Percentiles rank a stretch among this genome's conserved stretches.
phyloP scores from a whole-genome alignment of 306 rosid species.

The Prinsepia uniflora region DNA sequence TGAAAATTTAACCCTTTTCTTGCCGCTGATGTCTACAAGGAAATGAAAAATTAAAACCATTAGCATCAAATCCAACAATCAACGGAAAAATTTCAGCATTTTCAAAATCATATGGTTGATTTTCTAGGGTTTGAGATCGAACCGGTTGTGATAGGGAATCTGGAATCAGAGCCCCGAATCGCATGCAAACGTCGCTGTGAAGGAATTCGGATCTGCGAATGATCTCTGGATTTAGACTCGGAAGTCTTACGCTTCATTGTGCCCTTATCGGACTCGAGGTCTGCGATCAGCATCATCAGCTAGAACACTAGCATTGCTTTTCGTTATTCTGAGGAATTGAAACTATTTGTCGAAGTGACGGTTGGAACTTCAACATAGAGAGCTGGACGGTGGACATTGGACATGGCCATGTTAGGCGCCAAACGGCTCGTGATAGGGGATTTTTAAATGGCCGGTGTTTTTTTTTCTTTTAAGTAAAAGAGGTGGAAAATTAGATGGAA shows the following conservation, averaged over 20 bases:
- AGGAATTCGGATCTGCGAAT: conserved; percentile 2
- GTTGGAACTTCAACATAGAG: background rate
- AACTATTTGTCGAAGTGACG: conserved; percentile 7
- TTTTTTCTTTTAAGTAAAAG: too few relatives aligned
- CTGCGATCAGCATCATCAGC: background rate
- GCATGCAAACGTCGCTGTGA: conserved; percentile 14
- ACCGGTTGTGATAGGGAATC: conserved; percentile 14
- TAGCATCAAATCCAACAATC: background rate
- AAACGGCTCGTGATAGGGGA: conserved; percentile 16
- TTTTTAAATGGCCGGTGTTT: background rate
- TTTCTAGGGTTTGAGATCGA: background rate
- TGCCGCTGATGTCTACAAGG: conserved; percentile 25
- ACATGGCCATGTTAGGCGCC: conserved; percentile 33
- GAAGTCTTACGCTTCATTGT: conserved; percentile 41
- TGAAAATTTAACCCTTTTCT: conserved; percentile 26
- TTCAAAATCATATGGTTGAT: background rate
- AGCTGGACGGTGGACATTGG: too few relatives aligned
- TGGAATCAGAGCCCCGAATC: conserved; percentile 21
- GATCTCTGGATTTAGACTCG: conserved; percentile 21
- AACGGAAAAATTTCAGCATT: background rate
- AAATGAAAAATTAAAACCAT: background rate
- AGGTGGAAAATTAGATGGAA: too few relatives aligned
- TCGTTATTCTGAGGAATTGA: conserved; percentile 4
- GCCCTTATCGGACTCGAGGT: background rate
- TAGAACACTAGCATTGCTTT: conserved; percentile 4